Evolutionary conservation across 1,284 basidiomycete genomes (phyloP), one percentile per base, ranked within the genome.

Genomic region (Puccinia hordei): DNA sequence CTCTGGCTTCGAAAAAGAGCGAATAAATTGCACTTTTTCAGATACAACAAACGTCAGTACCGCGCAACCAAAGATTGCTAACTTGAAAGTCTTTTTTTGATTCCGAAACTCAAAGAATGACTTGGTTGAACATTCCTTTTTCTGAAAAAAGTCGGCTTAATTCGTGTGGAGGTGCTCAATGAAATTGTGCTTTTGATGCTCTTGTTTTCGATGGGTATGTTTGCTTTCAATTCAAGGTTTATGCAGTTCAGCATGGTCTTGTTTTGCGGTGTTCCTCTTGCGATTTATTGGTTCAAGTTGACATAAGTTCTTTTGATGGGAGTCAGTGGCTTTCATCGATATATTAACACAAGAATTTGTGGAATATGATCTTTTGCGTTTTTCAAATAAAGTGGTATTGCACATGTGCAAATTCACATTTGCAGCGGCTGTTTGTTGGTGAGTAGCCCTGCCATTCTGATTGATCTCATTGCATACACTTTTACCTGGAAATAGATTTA

Each of bases 21-120:
- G 5, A 38, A 38, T 2, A 63, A 63, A 15, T 38, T 63, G 17
- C 33, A 63, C 30, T 63, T 63, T 38, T 63, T 63, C 22, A 63
- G 59, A 27, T 63, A 22, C 9, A 63, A 63, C 59, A 63, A 63
- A 63, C 59, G 59, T 63, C 33, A 63, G 59, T 63, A 38, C 38
- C 1, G 30, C 57, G 30, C 24, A 12, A 38, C 33, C 5, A 17
- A 38, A 38, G 33, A 17, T 10, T 3, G 33, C 8, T 12, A 22
- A 22, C 13, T 49, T 49, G 9, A 49, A 49, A 49, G 46, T 19
- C 17, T 3, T 49, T 49, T 6, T 41, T 41, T 4, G 38, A 41
- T 41, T 41, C 38, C 38, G 38, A 41, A 41, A 6, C 38, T 12
- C 38, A 41, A 19, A 19, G 17, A 49, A 9, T 49, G 46, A 49